These are phyloP conservation scores for Saccharomycopsis vini DNA, from an alignment of 805 yeast species.

Conservation along the genomic window DNA sequence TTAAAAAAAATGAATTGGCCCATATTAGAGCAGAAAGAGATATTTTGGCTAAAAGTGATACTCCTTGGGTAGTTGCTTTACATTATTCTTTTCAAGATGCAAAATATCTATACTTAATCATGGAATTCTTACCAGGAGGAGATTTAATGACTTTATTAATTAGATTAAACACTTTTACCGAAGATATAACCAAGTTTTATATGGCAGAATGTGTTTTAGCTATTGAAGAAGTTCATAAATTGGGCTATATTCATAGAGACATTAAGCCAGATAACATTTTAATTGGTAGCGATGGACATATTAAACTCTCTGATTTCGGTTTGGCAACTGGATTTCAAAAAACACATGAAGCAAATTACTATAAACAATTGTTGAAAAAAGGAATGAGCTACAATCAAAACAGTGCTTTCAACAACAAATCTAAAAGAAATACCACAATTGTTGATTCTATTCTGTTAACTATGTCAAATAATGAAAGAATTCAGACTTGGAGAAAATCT, in stretches of 20 bases:
- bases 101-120: conserved; percentile 70
- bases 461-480: conserved; percentile 88
- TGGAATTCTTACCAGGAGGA: conserved; percentile 94
- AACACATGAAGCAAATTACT: conserved; percentile 85
- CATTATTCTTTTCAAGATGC: conserved; percentile 66
- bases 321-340: conserved; percentile 86
- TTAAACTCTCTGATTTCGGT: conserved; percentile 68
- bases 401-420: conserved; percentile 17
- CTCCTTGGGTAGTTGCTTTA: conserved; percentile 87
- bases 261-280: conserved; percentile 94
- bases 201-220: conserved; percentile 96
- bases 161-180: conserved; percentile 89
- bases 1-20: conserved; percentile 86
- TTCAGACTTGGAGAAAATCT: conserved; percentile 93
- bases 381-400: conserved; percentile 22
- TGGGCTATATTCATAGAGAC: conserved; percentile 94
- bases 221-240: conserved; percentile 85
- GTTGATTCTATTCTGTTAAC: conserved; percentile 76
- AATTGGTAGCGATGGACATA: conserved; percentile 70
- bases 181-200: conserved; percentile 85
- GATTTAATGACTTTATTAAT: conserved; percentile 92
- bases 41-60: conserved; percentile 82
- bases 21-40: conserved; percentile 96
- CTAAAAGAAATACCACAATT: conserved; percentile 20
- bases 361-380: conserved; percentile 58